Percentiles rank a stretch among this genome's conserved stretches.
Evolutionary conservation across 257 asterid species (phyloP).

Genomic region (Agastache rugosa): DNA sequence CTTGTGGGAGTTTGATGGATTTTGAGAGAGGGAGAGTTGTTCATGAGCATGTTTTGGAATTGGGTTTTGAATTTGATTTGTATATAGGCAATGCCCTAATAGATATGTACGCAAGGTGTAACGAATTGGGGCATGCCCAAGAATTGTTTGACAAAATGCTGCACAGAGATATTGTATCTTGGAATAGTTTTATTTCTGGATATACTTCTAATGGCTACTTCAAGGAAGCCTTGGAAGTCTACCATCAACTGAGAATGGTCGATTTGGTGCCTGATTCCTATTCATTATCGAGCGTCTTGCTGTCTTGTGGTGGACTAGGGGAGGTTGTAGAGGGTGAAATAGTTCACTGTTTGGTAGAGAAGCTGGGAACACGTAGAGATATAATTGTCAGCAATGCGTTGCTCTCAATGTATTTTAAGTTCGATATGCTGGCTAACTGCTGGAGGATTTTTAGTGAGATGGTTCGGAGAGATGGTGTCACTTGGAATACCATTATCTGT

Average conservation of each 20-base stretch:
- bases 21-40: slow-evolving; percentile 53
- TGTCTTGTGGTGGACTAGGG: slow-evolving; percentile 67
- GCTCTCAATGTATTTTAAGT: slow-evolving; percentile 75
- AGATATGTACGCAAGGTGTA: slow-evolving; percentile 71
- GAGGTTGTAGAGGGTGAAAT: slow-evolving; percentile 61
- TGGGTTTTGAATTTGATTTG: slow-evolving; percentile 69
- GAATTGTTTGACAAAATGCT: slow-evolving; percentile 73
- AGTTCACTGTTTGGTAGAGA: slow-evolving; percentile 69
- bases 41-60: slow-evolving; percentile 52
- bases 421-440: slow-evolving; percentile 52
- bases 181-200: slow-evolving; percentile 87
- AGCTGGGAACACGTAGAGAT: slow-evolving; percentile 59
- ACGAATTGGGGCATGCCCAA: slow-evolving; percentile 52
- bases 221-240: slow-evolving; percentile 62
- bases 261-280: slow-evolving; percentile 61
- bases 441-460: slow-evolving; percentile 58
- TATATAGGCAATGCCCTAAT: slow-evolving; percentile 70
- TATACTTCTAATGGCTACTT: slow-evolving; percentile 70
- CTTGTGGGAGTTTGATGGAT: slow-evolving; percentile 68
- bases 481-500: slow-evolving; percentile 81
- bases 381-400: slow-evolving; percentile 61
- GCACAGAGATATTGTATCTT: slow-evolving; percentile 68
- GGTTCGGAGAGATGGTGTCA: slow-evolving; percentile 64
- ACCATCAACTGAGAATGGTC: slow-evolving; percentile 45
- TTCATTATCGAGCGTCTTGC: slow-evolving; percentile 59